A percentile compares a stretch with the other conserved stretches of the same genome.
Evolutionary conservation across 2,329 filamentous ascomycete species (phyloP).

Genomic region (Hirsutella rhossiliensis): DNA sequence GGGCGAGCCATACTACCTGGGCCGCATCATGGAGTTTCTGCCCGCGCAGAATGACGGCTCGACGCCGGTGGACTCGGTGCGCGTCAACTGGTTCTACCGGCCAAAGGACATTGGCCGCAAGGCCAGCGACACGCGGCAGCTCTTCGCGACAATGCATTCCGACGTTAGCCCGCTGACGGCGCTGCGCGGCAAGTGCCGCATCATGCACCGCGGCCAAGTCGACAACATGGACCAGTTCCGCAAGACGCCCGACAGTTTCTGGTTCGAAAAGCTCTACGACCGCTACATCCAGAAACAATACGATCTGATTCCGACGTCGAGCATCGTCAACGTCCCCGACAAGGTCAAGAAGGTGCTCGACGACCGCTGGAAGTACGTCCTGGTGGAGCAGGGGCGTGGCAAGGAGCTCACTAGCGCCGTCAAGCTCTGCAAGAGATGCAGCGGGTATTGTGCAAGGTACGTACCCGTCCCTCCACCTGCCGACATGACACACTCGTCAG

Average conservation of each 20-base stretch:
- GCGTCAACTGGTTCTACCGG: conserved; percentile 97
- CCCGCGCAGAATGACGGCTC: conserved; percentile 63
- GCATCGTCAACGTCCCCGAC: conserved; percentile 91
- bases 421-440: conserved; percentile 91
- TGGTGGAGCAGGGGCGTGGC: conserved; percentile 84
- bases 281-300: conserved; percentile 97
- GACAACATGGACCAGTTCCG: conserved; percentile 71
- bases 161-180: conserved; percentile 89
- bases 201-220: conserved; percentile 81
- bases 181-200: conserved; percentile 84
- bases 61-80: conserved; percentile 70
- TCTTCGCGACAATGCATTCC: conserved; percentile 98
- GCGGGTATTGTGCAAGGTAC: conserved; percentile 81
- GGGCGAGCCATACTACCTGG: conserved; percentile 94
- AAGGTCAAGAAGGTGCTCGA: conserved; percentile 93
- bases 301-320: conserved; percentile 83
- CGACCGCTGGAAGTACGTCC: conserved; percentile 91
- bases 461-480: conserved; percentile 12
- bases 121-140: conserved; percentile 76
- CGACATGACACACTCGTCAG: background rate
- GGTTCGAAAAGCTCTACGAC: conserved; percentile 96
- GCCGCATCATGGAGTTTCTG: conserved; percentile 96
- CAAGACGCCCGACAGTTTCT: conserved; percentile 78
- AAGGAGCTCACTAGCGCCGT: conserved; percentile 94
- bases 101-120: conserved; percentile 92